Conservation (phyloP, 805 yeast species). For the Peterozyma toletana region DNA sequence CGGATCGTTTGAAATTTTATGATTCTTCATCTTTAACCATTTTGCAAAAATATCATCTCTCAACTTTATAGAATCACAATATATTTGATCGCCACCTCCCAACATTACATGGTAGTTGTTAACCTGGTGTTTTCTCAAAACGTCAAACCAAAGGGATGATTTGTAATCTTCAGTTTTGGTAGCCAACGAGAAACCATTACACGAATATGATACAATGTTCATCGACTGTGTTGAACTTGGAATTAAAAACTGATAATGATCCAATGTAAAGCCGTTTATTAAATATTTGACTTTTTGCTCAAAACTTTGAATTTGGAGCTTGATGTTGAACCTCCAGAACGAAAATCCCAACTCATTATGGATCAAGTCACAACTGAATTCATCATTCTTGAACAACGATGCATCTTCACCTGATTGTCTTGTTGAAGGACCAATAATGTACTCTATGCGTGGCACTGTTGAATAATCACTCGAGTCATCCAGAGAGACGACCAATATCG, state of each 20-base stretch:
- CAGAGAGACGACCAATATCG: conserved; percentile 57
- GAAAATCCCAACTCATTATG: conserved; percentile 34
- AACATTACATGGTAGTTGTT: conserved; percentile 84
- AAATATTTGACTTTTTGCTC: conserved; percentile 63
- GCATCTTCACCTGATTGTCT: conserved; percentile 10
- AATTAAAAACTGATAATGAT: conserved; percentile 56
- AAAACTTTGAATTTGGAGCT: conserved; percentile 33
- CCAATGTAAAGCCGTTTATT: conserved; percentile 34
- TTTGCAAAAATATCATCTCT: conserved; percentile 44
- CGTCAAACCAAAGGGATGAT: conserved; percentile 84
- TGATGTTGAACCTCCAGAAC: conserved; percentile 63
- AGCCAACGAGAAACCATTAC: conserved; percentile 82
- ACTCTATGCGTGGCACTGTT: conserved; percentile 20
- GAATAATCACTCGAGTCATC: conserved; percentile 22
- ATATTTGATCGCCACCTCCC: conserved; percentile 97
- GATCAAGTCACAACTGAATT: conserved; percentile 37
- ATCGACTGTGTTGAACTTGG: conserved; percentile 62
- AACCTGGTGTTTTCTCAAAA: conserved; percentile 54
- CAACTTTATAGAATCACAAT: conserved; percentile 73
- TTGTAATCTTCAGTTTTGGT: conserved; percentile 62
- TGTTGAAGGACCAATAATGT: conserved; percentile 27
- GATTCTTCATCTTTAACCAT: conserved; percentile 56
- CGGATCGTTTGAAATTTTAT: conserved; percentile 21
- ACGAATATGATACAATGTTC: conserved; percentile 79
- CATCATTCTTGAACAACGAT: conserved; percentile 24